Conservation (phyloP, 305 asterid genomes). For the Lippia alba region DNA sequence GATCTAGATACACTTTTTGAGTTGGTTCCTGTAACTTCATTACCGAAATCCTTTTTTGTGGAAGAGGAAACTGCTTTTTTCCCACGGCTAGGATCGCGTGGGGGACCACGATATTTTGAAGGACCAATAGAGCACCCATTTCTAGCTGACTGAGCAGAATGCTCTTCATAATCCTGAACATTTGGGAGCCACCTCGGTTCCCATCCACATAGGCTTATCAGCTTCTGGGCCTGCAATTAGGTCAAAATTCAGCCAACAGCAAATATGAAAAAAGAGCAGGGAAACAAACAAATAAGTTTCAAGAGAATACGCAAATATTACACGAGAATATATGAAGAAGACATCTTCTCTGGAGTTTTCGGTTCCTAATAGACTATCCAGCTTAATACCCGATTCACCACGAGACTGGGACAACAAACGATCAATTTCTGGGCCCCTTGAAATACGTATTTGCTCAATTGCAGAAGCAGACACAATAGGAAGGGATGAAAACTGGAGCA, state of each 20-base stretch:
- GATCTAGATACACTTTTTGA: slow-evolving; percentile 82
- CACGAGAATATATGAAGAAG: slow-evolving; percentile 75
- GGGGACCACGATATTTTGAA: slow-evolving; percentile 64
- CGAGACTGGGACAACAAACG: slow-evolving; percentile 81
- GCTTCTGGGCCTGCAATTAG: slow-evolving; percentile 81
- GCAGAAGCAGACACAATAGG: slow-evolving; percentile 86
- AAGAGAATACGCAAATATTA: slow-evolving; percentile 46
- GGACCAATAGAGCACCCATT: slow-evolving; percentile 86
- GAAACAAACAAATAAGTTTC: slow-evolving; percentile 24
- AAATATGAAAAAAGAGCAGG: slow-evolving; percentile 6
- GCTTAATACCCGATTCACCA: slow-evolving; percentile 74
- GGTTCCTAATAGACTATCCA: slow-evolving; percentile 63
- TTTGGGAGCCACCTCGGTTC: slow-evolving; percentile 99
- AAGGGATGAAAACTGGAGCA: slow-evolving; percentile 90
- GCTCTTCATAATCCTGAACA: slow-evolving; percentile 97
- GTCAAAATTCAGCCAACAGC: slow-evolving; percentile 25
- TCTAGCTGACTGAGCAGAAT: slow-evolving; percentile 98
- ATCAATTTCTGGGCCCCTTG: slow-evolving; percentile 87
- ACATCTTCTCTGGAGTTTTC: slow-evolving; percentile 75
- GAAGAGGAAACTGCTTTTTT: slow-evolving; percentile 84
- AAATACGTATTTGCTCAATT: slow-evolving; percentile 74
- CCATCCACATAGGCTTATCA: slow-evolving; percentile 99
- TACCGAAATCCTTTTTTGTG: slow-evolving; percentile 52
- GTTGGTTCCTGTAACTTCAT: slow-evolving; percentile 56
- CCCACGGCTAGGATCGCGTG: slow-evolving; percentile 75